phyloP scores from a whole-genome alignment of 768 basidiomycete genomes.

The Porphyrellus cyaneotinctus region DNA sequence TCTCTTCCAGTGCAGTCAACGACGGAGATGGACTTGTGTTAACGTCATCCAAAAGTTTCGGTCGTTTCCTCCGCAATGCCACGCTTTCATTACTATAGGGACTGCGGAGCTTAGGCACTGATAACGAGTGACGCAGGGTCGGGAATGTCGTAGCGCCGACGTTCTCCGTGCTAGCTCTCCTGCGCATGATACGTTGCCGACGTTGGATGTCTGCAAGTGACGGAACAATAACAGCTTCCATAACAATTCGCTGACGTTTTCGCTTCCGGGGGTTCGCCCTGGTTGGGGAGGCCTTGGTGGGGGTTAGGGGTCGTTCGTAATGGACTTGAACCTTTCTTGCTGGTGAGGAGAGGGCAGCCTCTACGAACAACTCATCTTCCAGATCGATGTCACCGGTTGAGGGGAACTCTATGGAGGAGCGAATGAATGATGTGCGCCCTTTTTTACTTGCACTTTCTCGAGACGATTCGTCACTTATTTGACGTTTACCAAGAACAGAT shows the following conservation, averaged over 20 bases:
- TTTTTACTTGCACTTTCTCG: constrained; percentile 25
- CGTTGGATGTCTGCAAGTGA: constrained; percentile 29
- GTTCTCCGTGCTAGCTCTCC: constrained; percentile 19
- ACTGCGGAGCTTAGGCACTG: constrained; percentile 21
- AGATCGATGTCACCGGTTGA: constrained; percentile 22
- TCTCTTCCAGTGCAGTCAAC: constrained; percentile 23
- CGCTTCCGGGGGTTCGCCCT: constrained; percentile 18
- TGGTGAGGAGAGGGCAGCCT: constrained; percentile 21
- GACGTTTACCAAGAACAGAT: constrained; percentile 44
- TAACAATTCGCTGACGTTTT: constrained; percentile 48
- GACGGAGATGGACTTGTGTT: constrained; percentile 14
- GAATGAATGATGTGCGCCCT: constrained; percentile 29
- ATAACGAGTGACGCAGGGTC: constrained; percentile 25
- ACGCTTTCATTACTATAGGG: constrained; percentile 11
- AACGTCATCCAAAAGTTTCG: constrained; percentile 22
- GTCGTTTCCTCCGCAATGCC: constrained; percentile 19
- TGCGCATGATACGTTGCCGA: constrained; percentile 16
- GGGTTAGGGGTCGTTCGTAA: not conserved
- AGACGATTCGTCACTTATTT: constrained; percentile 34
- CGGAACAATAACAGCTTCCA: constrained; percentile 53
- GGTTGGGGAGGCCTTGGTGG: constrained; percentile 4
- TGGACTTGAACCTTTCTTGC: constrained; percentile 6
- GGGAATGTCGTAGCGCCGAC: constrained; percentile 5
- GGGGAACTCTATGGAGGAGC: constrained; percentile 31
- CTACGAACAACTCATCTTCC: constrained; percentile 31